A percentile compares a stretch with the other conserved stretches of the same genome.
phyloP scores from a whole-genome alignment of 768 basidiomycete genomes.

The Boletus huronensis region DNA sequence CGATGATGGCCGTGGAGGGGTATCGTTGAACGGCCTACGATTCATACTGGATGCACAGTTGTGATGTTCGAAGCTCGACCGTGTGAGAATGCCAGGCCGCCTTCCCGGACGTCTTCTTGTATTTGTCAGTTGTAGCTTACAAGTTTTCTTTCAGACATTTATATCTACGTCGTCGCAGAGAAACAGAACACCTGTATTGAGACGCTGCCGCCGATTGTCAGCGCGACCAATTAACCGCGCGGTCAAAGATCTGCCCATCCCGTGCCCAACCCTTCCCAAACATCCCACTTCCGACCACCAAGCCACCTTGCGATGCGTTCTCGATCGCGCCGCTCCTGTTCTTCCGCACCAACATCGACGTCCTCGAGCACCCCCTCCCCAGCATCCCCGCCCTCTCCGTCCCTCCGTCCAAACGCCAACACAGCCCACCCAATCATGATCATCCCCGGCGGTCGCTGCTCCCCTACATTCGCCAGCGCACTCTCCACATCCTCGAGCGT shows the following conservation, averaged over 20 bases:
- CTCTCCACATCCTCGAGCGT: slow-evolving; percentile 69
- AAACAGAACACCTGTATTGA: background rate
- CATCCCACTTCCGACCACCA: slow-evolving; percentile 52
- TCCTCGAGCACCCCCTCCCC: slow-evolving; percentile 75
- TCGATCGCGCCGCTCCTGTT: slow-evolving; percentile 25
- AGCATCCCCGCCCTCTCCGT: slow-evolving; percentile 41
- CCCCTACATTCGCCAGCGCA: slow-evolving; percentile 71
- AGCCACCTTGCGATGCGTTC: slow-evolving; percentile 60
- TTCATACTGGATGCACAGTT: background rate
- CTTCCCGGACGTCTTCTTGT: background rate
- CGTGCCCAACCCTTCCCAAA: slow-evolving; percentile 58
- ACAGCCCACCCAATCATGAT: slow-evolving; percentile 93
- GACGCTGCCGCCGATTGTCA: background rate
- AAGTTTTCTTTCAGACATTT: no score
- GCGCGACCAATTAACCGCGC: background rate
- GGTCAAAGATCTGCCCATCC: slow-evolving; percentile 35
- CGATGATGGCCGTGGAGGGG: background rate
- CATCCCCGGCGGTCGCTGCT: slow-evolving; percentile 95
- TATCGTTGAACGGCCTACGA: background rate
- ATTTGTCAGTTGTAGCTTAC: no score
- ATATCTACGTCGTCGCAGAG: background rate
- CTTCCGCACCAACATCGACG: slow-evolving; percentile 31
- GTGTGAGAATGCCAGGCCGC: background rate
- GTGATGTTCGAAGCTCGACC: no score
- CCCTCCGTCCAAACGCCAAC: slow-evolving; percentile 48